Percentiles rank a stretch among this genome's conserved stretches.
phyloP scores from a whole-genome alignment of 2,329 filamentous ascomycete genomes.

The Alternaria infectoria region DNA sequence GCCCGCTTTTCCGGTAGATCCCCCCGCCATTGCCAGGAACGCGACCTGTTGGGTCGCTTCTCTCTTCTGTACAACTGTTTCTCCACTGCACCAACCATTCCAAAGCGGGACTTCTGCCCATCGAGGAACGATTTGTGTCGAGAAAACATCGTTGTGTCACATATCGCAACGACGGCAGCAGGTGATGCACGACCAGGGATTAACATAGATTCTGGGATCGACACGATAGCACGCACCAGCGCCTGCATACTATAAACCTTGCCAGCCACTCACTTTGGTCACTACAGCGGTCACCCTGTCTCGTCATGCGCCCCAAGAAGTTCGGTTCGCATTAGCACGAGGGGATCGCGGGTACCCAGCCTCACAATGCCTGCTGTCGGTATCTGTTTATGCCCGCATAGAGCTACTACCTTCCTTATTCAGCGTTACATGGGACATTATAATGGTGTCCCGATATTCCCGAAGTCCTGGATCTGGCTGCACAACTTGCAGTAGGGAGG shows the following conservation, averaged over 20 bases:
- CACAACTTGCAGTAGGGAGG: background rate
- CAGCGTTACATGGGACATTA: background rate
- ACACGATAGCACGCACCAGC: slow-evolving; percentile 4
- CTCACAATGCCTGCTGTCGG: background rate
- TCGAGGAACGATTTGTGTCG: background rate
- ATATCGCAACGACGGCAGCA: background rate
- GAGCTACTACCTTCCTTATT: background rate
- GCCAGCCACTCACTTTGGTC: background rate
- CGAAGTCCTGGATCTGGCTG: background rate
- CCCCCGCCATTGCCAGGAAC: slow-evolving; percentile 10
- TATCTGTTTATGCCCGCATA: background rate
- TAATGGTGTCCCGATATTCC: background rate
- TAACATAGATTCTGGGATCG: slow-evolving; percentile 8
- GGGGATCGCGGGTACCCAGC: background rate
- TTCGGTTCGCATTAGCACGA: background rate
- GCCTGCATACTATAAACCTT: slow-evolving; percentile 5
- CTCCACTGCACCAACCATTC: background rate
- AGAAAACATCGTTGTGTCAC: background rate
- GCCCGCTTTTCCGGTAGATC: slow-evolving; percentile 4
- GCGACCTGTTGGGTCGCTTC: background rate
- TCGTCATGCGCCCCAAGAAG: slow-evolving; percentile 12
- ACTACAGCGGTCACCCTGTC: background rate
- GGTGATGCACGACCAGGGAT: background rate
- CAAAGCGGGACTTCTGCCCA: background rate
- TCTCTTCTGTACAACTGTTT: background rate